phyloP scores from a whole-genome alignment of 768 basidiomycete species.

The Hemileccinum impolitum region DNA sequence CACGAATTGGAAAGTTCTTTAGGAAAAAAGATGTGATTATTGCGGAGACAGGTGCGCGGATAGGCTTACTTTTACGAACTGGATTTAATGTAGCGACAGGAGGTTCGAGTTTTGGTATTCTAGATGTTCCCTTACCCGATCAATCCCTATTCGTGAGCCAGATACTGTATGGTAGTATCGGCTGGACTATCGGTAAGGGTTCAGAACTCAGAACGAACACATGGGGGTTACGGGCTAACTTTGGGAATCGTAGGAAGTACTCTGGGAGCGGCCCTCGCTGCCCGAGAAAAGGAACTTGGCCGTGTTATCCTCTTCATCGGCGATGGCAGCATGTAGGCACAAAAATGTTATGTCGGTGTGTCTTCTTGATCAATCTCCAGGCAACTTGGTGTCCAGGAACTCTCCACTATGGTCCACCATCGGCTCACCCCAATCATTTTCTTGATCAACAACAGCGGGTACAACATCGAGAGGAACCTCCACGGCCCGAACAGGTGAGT shows the following conservation, averaged over 20 bases:
- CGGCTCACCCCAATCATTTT: conserved; percentile 81
- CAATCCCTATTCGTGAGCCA: conserved; percentile 65
- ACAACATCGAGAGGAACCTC: conserved; percentile 82
- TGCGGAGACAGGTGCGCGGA: conserved; percentile 70
- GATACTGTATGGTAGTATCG: conserved; percentile 90
- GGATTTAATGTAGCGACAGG: conserved; percentile 32
- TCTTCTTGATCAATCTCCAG: conserved; percentile 32
- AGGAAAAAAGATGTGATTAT: conserved; percentile 70
- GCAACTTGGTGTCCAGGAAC: conserved; percentile 78
- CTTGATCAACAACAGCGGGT: conserved; percentile 76
- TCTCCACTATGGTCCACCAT: conserved; percentile 77
- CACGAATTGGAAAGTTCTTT: conserved; percentile 71
- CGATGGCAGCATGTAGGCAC: conserved; percentile 70
- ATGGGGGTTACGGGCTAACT: not conserved
- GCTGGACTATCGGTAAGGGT: conserved; percentile 73
- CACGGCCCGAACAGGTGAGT: conserved; percentile 58
- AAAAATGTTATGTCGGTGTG: not conserved
- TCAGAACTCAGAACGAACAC: not conserved
- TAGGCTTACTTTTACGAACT: not conserved
- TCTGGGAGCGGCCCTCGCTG: conserved; percentile 80
- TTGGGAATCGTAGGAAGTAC: conserved; percentile 43
- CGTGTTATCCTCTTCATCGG: conserved; percentile 84
- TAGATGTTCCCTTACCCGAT: conserved; percentile 78
- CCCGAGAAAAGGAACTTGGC: conserved; percentile 54
- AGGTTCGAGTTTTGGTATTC: conserved; percentile 81